phyloP scores from a whole-genome alignment of 1,284 basidiomycete species.

The Bjerkandera adusta region DNA sequence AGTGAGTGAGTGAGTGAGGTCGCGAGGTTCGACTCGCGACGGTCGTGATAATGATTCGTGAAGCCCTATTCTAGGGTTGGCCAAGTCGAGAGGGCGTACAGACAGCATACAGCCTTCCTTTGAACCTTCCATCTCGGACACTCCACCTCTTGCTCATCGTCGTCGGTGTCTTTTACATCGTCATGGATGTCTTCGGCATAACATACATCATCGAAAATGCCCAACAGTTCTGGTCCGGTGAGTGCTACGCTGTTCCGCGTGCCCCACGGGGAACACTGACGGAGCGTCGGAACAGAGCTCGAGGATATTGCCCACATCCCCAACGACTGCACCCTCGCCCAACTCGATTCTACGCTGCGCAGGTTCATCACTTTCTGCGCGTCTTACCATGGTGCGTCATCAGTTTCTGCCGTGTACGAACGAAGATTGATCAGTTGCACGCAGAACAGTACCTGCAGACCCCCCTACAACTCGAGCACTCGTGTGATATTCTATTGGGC shows the following conservation, averaged over 20 bases:
- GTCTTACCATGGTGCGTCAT: slow-evolving; percentile 76
- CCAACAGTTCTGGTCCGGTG: slow-evolving; percentile 86
- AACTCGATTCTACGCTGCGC: slow-evolving; percentile 76
- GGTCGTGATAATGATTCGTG: no score
- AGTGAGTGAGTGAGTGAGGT: no score
- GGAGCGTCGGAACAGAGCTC: slow-evolving; percentile 56
- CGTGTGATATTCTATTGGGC: slow-evolving; percentile 69
- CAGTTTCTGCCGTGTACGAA: not conserved
- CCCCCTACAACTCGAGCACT: slow-evolving; percentile 79
- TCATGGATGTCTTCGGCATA: slow-evolving; percentile 53
- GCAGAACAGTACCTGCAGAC: slow-evolving; percentile 81
- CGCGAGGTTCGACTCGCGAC: no score
- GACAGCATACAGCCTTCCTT: no score
- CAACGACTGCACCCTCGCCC: slow-evolving; percentile 62
- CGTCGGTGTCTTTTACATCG: not conserved
- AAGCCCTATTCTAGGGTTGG: no score
- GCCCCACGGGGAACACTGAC: not conserved
- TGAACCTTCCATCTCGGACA: no score
- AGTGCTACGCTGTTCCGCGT: slow-evolving; percentile 27
- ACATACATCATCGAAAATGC: slow-evolving; percentile 79
- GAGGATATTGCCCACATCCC: slow-evolving; percentile 78
- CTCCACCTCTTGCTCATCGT: no score
- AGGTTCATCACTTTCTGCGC: slow-evolving; percentile 79
- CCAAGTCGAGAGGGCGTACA: no score
- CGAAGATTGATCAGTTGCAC: not conserved